Evolutionary conservation across 352 stramenopile species (phyloP).

Genomic region (Phytopythium litorale): DNA sequence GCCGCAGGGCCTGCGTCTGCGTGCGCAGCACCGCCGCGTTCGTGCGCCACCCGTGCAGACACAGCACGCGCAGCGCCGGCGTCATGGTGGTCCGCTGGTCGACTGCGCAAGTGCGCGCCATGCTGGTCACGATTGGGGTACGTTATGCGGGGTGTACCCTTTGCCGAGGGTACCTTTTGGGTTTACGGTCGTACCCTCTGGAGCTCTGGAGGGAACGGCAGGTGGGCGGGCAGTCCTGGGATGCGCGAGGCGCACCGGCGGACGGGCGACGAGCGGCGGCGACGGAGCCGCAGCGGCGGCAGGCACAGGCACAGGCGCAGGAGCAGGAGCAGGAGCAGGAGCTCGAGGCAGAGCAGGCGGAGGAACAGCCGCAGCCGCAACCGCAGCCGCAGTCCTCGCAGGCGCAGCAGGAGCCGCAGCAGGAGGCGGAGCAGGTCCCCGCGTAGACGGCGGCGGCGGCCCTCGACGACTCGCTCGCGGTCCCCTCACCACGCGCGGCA

Average conservation of each 20-base stretch:
- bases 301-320: conserved; percentile 5
- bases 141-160: neutral
- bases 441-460: neutral
- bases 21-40: conserved; percentile 56
- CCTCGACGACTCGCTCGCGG: conserved; percentile 8
- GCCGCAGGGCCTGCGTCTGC: conserved; percentile 53
- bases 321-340: conserved; percentile 10
- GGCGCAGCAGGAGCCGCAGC: conserved; percentile 6
- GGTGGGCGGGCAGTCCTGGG: neutral
- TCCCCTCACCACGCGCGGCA: conserved; percentile 3
- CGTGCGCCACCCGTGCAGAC: conserved; percentile 77
- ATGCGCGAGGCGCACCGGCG: neutral
- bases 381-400: neutral
- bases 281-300: conserved; percentile 4
- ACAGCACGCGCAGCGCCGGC: conserved; percentile 61
- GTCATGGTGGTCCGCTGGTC: conserved; percentile 6
- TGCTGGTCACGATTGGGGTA: too few species aligned
- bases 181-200: neutral
- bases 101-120: too few species aligned
- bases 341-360: neutral
- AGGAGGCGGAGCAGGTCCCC: neutral
- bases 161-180: neutral
- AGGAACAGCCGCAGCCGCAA: conserved; percentile 5
- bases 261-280: neutral
- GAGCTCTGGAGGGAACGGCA: neutral